phyloP scores from a whole-genome alignment of 1,284 basidiomycete genomes.

The Leccinum pachyderme region DNA sequence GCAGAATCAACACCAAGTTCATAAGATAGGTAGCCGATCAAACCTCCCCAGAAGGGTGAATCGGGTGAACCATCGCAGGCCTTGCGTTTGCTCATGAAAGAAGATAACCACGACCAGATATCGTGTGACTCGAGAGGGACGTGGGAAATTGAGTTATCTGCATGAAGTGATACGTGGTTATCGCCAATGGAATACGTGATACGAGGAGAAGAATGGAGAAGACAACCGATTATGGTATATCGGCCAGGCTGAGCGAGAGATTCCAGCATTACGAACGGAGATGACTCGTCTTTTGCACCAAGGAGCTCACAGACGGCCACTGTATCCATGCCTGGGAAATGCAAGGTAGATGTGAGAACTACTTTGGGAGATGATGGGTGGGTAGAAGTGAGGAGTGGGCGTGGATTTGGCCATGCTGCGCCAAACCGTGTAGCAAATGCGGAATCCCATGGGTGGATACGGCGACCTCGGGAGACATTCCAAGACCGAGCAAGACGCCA shows the following conservation, averaged over 20 bases:
- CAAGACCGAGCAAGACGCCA: conserved; percentile 64
- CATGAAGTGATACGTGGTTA: conserved; percentile 42
- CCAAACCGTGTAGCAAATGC: conserved; percentile 40
- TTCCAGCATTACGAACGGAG: conserved; percentile 70
- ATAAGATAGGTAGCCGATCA: conserved; percentile 71
- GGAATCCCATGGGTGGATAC: conserved; percentile 41
- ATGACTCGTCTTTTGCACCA: conserved; percentile 53
- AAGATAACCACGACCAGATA: conserved; percentile 70
- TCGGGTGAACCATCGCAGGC: conserved; percentile 46
- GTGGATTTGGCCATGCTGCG: conserved; percentile 53
- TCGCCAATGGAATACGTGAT: conserved; percentile 61
- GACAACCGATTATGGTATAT: conserved; percentile 65
- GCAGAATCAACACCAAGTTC: conserved; percentile 67
- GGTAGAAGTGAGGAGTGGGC: conserved; percentile 25
- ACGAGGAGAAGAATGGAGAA: conserved; percentile 49
- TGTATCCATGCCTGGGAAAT: conserved; percentile 42
- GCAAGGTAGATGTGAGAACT: conserved; percentile 43
- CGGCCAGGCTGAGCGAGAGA: conserved; percentile 73
- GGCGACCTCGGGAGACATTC: conserved; percentile 41
- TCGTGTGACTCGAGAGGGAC: conserved; percentile 44
- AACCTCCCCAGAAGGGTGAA: conserved; percentile 77
- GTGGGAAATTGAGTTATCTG: conserved; percentile 28
- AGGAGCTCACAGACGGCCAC: conserved; percentile 57
- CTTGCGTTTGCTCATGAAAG: conserved; percentile 58
- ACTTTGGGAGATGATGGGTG: conserved; percentile 17